A percentile compares a stretch with the other conserved stretches of the same genome.
phyloP scores from a whole-genome alignment of 2,329 filamentous ascomycete genomes.

The Fusarium haematococcum region DNA sequence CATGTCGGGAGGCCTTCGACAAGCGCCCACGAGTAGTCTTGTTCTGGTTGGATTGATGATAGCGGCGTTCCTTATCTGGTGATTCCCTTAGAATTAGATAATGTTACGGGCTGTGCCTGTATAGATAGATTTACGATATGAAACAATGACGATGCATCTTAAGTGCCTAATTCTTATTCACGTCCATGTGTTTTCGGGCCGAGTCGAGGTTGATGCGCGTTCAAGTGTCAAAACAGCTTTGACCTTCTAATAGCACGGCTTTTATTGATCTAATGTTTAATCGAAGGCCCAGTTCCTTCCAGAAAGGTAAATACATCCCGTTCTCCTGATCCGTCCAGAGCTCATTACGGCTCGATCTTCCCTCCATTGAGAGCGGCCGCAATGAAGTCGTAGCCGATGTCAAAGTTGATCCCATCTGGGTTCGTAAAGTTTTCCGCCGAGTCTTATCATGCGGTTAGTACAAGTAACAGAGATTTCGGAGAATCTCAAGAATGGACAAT shows the following conservation, averaged over 20 bases:
- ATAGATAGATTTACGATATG: not conserved
- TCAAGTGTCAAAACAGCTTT: too few species aligned
- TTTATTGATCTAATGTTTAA: not conserved
- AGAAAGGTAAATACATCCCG: not conserved
- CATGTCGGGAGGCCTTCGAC: conserved; percentile 22
- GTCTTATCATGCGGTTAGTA: not conserved
- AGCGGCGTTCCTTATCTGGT: conserved; percentile 10
- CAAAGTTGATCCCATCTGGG: conserved; percentile 37
- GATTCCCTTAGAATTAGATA: not conserved
- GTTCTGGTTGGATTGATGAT: not conserved
- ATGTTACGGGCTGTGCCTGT: not conserved
- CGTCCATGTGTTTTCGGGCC: not conserved
- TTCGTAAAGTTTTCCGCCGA: conserved; percentile 21
- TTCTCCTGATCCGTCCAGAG: not conserved
- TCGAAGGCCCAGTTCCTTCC: not conserved
- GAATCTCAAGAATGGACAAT: not conserved
- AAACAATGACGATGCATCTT: not conserved
- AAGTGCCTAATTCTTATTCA: not conserved
- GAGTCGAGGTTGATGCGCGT: not conserved
- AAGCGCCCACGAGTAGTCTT: not conserved
- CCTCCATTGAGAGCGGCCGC: conserved; percentile 16
- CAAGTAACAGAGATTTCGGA: not conserved
- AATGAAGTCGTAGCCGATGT: conserved; percentile 40
- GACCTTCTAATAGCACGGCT: not conserved
- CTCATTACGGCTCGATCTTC: not conserved